Percentiles rank a stretch among this genome's conserved stretches.
Evolutionary conservation across 1,284 basidiomycete species (phyloP).

Genomic region (Ganoderma resinaceum): DNA sequence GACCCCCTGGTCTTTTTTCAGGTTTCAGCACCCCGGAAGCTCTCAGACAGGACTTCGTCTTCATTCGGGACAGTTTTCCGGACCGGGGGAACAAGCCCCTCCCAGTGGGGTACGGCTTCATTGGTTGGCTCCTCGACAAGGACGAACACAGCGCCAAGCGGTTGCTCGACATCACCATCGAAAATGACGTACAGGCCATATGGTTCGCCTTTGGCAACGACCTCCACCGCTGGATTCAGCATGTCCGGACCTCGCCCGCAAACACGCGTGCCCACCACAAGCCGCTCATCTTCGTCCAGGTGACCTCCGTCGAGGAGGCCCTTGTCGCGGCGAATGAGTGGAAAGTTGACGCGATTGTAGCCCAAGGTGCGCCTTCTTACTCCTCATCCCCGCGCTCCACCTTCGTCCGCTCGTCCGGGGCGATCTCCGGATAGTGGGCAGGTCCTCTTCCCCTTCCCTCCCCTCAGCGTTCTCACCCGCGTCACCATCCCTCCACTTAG

Average conservation of each 20-base stretch:
- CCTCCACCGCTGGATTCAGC: conserved; percentile 64
- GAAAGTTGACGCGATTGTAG: conserved; percentile 76
- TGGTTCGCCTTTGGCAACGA: conserved; percentile 78
- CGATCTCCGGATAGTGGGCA: conserved; percentile 19
- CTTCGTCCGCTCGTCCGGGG: conserved; percentile 21
- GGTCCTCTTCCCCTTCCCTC: neutral
- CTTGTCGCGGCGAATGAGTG: conserved; percentile 61
- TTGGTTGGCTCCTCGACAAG: conserved; percentile 76
- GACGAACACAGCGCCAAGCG: conserved; percentile 44
- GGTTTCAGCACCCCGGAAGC: conserved; percentile 41
- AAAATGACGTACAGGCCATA: conserved; percentile 63
- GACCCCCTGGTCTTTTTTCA: conserved; percentile 1
- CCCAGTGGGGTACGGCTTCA: conserved; percentile 76
- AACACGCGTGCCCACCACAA: conserved; percentile 45
- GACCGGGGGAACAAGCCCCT: conserved; percentile 45
- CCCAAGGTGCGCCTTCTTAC: conserved; percentile 60
- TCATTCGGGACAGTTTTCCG: conserved; percentile 51
- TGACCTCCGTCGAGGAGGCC: conserved; percentile 65
- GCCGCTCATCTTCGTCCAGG: conserved; percentile 68
- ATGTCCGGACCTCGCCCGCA: conserved; percentile 60
- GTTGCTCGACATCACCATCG: conserved; percentile 59
- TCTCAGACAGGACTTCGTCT: conserved; percentile 54
- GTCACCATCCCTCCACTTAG: conserved; percentile 44
- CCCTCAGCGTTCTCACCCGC: conserved; percentile 8
- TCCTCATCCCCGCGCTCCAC: neutral